Conservation (phyloP, 805 yeast genomes). For the Sporopachydermia quercuum region DNA sequence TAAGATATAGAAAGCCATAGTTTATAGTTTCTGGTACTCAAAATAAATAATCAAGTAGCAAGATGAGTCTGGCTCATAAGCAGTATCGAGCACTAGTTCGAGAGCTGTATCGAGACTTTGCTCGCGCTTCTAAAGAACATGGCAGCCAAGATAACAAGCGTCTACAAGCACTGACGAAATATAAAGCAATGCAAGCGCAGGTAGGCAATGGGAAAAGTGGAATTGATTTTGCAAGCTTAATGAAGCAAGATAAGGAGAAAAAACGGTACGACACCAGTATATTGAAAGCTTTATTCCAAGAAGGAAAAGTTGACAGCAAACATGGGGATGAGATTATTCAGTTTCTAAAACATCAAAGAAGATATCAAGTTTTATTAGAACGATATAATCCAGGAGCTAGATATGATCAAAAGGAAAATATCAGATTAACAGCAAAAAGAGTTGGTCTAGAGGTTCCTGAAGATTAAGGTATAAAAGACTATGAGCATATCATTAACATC, state of each 20-base stretch:
- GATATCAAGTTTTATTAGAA: constrained; percentile 63
- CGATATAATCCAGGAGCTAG: constrained; percentile 78
- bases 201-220: background rate
- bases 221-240: background rate
- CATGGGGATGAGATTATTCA: constrained; percentile 45
- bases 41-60: too few species aligned
- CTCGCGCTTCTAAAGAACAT: background rate
- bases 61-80: background rate
- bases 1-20: too few species aligned
- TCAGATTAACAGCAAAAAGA: constrained; percentile 64
- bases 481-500: background rate
- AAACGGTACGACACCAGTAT: background rate
- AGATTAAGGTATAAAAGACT: constrained; percentile 4
- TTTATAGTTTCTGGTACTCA: too few species aligned
- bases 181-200: background rate
- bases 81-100: background rate
- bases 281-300: background rate
- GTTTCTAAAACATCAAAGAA: constrained; percentile 59
- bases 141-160: background rate
- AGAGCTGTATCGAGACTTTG: background rate
- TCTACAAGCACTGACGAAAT: background rate
- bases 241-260: background rate
- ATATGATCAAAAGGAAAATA: constrained; percentile 64
- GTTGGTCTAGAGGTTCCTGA: constrained; percentile 75
- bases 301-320: constrained; percentile 9